Evolutionary conservation across 2,329 filamentous ascomycete species (phyloP).

Genomic region (Coniochaeta sp.): DNA sequence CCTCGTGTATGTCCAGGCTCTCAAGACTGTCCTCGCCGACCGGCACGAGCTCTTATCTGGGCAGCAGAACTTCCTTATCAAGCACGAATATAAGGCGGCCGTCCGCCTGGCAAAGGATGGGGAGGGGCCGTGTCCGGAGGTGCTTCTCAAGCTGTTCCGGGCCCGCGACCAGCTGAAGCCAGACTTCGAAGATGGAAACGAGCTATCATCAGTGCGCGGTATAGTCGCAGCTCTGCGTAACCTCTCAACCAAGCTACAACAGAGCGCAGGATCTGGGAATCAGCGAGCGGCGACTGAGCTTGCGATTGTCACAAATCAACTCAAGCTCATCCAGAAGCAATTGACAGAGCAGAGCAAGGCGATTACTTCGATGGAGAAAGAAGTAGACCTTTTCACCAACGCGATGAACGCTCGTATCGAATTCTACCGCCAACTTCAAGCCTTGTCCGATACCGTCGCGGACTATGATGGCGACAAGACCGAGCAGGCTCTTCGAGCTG

Average conservation of each 20-base stretch:
- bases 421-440: constrained; percentile 85
- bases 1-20: constrained; percentile 74
- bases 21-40: constrained; percentile 71
- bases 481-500: constrained; percentile 37
- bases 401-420: constrained; percentile 82
- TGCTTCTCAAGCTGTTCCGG: constrained; percentile 42
- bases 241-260: constrained; percentile 50
- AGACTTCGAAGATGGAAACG: constrained; percentile 7
- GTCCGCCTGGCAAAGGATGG: constrained; percentile 51
- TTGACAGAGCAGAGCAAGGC: constrained; percentile 44
- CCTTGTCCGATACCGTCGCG: constrained; percentile 79
- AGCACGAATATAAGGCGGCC: constrained; percentile 62
- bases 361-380: constrained; percentile 47
- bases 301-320: constrained; percentile 53
- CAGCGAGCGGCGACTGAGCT: constrained; percentile 55
- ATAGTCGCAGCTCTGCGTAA: constrained; percentile 63
- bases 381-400: constrained; percentile 66
- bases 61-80: constrained; percentile 64
- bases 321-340: constrained; percentile 51
- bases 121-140: constrained; percentile 64
- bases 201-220: constrained; percentile 54
- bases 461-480: constrained; percentile 60
- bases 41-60: constrained; percentile 71
- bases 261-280: constrained; percentile 45
- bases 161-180: constrained; percentile 41